Evolutionary conservation across 148 eudicot species (phyloP).

Genomic region (Nepenthes mirabilis): DNA sequence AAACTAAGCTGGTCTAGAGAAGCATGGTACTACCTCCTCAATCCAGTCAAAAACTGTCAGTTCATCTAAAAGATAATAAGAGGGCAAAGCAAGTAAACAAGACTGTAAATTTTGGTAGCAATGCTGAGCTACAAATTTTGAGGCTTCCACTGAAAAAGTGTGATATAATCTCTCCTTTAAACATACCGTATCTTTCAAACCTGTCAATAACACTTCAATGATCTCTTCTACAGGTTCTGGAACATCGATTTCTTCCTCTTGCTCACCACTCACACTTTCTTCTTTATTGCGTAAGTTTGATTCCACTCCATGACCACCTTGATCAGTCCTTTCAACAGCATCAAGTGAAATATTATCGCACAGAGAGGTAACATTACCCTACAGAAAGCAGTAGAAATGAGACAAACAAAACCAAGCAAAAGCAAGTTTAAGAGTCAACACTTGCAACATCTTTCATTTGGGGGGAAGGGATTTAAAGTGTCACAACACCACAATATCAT

Average conservation of each 20-base stretch:
- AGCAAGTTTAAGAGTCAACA: not conserved
- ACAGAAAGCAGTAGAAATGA: not conserved
- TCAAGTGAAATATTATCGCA: slow-evolving; percentile 36
- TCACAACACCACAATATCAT: too few relatives aligned
- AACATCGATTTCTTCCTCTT: slow-evolving; percentile 91
- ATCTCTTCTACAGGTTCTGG: slow-evolving; percentile 87
- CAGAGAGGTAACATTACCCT: slow-evolving; percentile 59
- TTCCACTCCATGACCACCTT: slow-evolving; percentile 11
- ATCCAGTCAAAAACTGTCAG: too few relatives aligned
- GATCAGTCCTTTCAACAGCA: slow-evolving; percentile 16
- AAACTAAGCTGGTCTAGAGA: too few relatives aligned
- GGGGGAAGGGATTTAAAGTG: too few relatives aligned
- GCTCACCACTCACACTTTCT: slow-evolving; percentile 19
- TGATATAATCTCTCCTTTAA: slow-evolving; percentile 16
- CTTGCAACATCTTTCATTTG: too few relatives aligned
- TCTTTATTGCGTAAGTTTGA: slow-evolving; percentile 14
- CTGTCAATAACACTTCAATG: slow-evolving; percentile 72
- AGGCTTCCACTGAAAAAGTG: too few relatives aligned
- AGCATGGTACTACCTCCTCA: too few relatives aligned
- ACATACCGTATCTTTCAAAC: slow-evolving; percentile 91
- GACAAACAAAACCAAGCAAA: slow-evolving; percentile 1
- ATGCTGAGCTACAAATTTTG: too few relatives aligned
- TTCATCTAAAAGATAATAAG: not conserved
- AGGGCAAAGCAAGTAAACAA: too few relatives aligned
- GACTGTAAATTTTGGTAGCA: too few relatives aligned